Base-by-base conservation (phyloP, 2,329 filamentous ascomycete genomes). In the Cladorrhinum sp. region DNA sequence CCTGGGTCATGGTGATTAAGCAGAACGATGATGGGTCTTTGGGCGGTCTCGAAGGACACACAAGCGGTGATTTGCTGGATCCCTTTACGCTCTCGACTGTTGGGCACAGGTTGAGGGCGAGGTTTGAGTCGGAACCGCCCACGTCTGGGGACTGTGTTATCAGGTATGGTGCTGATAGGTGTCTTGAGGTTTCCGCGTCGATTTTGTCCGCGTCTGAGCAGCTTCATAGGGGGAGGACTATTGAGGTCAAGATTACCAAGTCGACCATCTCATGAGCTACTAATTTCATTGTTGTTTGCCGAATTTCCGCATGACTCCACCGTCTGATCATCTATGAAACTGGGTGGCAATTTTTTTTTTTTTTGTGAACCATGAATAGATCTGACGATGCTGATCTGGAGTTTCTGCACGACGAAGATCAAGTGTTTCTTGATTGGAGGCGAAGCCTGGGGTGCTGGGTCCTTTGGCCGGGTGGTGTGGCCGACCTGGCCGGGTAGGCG, bases 41-140 rank as follows among this genome's bases (percentile, higher is more conserved):
- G 10, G 54, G 39, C 2, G 54, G 54, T 3, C 54, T 56, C 2
- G 33, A 48, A 8, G 51, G 51, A 10, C 39, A 48, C 14, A 48
- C 24, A 10, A 2, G 36, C 20, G 12, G 36, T 9, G 54, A 56
- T 18, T 20, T 48, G 9, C n/a, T 56, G 26, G 36, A 55, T 20
- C 36, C 54, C 5, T 56, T 33, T 26, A 55, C n/a, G 33, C 54
- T 56, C 33, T 56, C 54, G 12, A 48, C 36, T 18, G 18, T 48
- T 24, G 54, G 36, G 5, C n/a, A 46, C 14, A 46, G 48, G 9
- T 26, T 56, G 8, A 9, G 8, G 54, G 24, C 3, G 12, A 20
- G 8, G 33, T 36, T 48, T 48, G 20, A 7, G n/a, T 28, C 26
- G 9, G 26, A 36, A n/a, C 28, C 51, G 6, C 51, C 51, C 2